Percentiles rank a stretch among this genome's conserved stretches.
phyloP scores from a whole-genome alignment of 768 basidiomycete species.

The Albatrellus ellisii region DNA sequence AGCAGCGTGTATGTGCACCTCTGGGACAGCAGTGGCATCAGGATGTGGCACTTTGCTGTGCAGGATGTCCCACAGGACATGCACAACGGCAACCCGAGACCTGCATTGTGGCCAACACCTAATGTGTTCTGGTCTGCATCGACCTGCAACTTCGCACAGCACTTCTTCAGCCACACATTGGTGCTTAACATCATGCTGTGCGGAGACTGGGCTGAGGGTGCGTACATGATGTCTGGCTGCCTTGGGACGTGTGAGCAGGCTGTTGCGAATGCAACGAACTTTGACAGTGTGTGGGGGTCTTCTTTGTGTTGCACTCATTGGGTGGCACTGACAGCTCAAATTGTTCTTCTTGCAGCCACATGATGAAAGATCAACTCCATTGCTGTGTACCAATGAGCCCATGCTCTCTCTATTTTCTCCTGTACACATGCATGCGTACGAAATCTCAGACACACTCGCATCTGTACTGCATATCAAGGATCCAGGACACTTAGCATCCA shows the following conservation, averaged over 20 bases:
- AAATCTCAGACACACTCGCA: no score
- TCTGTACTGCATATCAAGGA: no score
- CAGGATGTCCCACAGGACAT: conserved; percentile 6
- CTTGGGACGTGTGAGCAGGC: neutral
- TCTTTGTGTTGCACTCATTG: no score
- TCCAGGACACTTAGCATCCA: no score
- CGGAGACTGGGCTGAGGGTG: conserved; percentile 6
- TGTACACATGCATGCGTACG: no score
- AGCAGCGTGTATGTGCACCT: conserved; percentile 2
- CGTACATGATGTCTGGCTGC: conserved; percentile 3
- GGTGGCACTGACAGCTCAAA: no score
- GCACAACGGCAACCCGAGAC: neutral
- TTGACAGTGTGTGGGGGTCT: conserved; percentile 3
- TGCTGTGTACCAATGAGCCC: no score
- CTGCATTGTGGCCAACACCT: conserved; percentile 1
- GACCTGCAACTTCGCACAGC: neutral
- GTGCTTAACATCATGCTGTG: conserved; percentile 6
- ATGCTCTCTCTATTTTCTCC: no score
- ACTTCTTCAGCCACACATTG: conserved; percentile 2
- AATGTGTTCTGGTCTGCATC: neutral
- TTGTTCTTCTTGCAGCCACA: no score
- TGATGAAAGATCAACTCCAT: no score
- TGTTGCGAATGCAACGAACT: conserved; percentile 3
- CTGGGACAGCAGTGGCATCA: neutral
- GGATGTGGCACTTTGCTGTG: conserved; percentile 6